These are phyloP conservation scores for Colletotrichum spaethianum DNA, from an alignment of 2,329 filamentous ascomycete species.

Conservation along the genomic window DNA sequence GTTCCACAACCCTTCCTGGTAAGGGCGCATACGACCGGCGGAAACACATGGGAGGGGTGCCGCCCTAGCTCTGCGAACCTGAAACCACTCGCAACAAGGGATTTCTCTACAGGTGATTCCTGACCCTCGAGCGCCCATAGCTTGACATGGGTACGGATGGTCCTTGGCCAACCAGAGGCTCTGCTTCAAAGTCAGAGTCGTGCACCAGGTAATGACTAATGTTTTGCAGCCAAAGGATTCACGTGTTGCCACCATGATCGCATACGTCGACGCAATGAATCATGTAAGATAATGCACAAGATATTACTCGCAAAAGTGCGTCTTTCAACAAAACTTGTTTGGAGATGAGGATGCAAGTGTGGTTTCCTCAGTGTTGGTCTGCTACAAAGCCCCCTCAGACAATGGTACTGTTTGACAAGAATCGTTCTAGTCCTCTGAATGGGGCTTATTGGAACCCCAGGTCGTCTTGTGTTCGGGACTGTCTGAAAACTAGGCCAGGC, in stretches of 20 bases:
- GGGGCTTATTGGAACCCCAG: neutral
- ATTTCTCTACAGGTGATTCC: neutral
- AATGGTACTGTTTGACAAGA: neutral
- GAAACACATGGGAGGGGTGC: neutral
- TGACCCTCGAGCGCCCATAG: neutral
- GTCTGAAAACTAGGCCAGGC: too few species aligned
- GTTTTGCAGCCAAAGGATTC: neutral
- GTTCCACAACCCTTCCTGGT: constrained; percentile 4
- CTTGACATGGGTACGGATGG: too few species aligned
- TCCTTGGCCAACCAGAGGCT: neutral
- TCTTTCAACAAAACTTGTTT: neutral
- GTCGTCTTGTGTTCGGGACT: too few species aligned
- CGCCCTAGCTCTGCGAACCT: neutral
- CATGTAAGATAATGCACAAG: neutral
- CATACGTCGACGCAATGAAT: neutral
- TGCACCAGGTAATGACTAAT: neutral
- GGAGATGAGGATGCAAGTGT: neutral
- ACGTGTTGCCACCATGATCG: too few species aligned
- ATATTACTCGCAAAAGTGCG: neutral
- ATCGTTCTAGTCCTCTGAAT: neutral
- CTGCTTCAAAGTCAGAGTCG: neutral
- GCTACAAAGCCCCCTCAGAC: neutral
- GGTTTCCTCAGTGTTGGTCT: neutral
- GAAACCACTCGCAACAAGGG: constrained; percentile 1
- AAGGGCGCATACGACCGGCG: neutral